phyloP scores from a whole-genome alignment of 371 early-diverging fungal species.

The Mortierella sp. region DNA sequence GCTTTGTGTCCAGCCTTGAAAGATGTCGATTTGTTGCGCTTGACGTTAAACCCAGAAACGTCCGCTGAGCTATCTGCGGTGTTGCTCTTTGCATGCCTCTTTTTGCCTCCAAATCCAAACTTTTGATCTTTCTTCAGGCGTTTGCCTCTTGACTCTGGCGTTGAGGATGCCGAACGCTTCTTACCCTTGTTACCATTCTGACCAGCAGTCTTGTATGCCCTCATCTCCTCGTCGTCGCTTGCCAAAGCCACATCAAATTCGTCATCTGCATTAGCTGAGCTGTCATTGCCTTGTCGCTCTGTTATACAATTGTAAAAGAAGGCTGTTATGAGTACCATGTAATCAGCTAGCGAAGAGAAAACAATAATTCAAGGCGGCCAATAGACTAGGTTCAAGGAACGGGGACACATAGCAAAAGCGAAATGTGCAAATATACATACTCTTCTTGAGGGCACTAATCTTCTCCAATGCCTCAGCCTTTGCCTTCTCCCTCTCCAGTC shows the following conservation, averaged over 20 bases:
- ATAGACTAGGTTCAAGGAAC: not conserved
- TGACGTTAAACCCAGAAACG: slow-evolving; percentile 73
- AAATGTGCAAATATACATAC: slow-evolving; percentile 63
- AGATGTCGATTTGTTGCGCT: slow-evolving; percentile 68
- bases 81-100: slow-evolving; percentile 83
- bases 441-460: slow-evolving; percentile 91
- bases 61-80: slow-evolving; percentile 83
- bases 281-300: slow-evolving; percentile 73
- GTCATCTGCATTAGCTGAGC: slow-evolving; percentile 70
- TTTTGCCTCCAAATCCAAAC: slow-evolving; percentile 93
- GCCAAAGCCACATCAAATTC: slow-evolving; percentile 90
- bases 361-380: not conserved
- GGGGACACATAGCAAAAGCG: not conserved
- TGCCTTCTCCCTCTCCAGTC: slow-evolving; percentile 81
- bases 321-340: not conserved
- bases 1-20: slow-evolving; percentile 57
- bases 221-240: slow-evolving; percentile 64
- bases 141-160: slow-evolving; percentile 58
- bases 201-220: slow-evolving; percentile 47
- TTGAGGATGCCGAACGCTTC: slow-evolving; percentile 44
- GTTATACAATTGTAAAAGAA: slow-evolving; percentile 14
- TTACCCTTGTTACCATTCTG: slow-evolving; percentile 47
- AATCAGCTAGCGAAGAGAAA: not conserved
- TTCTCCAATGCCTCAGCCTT: slow-evolving; percentile 90
- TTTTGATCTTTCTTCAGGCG: slow-evolving; percentile 64